Evolutionary conservation across 1,284 basidiomycete genomes (phyloP).

Genomic region (Dichomitus squalens): DNA sequence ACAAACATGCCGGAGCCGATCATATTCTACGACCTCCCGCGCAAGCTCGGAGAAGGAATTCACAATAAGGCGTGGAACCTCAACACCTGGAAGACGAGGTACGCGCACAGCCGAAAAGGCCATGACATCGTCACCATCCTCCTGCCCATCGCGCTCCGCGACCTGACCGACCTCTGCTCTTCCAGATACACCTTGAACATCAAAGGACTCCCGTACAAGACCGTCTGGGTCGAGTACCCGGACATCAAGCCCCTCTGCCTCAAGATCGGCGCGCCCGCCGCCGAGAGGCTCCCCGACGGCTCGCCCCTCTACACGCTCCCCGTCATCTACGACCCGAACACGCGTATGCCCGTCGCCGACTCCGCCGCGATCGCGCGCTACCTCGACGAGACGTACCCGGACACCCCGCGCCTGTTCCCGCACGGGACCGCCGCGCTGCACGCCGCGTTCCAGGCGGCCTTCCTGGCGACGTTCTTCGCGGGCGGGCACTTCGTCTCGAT

Average conservation of each 20-base stretch:
- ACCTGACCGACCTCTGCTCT: no score
- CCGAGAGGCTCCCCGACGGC: slow-evolving; percentile 19
- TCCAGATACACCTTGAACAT: slow-evolving; percentile 24
- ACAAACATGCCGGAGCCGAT: slow-evolving; percentile 15
- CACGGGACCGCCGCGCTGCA: slow-evolving; percentile 29
- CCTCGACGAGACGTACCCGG: slow-evolving; percentile 35
- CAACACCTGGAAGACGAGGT: slow-evolving; percentile 36
- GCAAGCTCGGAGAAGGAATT: slow-evolving; percentile 6
- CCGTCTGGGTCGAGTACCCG: slow-evolving; percentile 33
- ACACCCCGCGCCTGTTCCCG: slow-evolving; percentile 23
- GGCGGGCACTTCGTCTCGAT: slow-evolving; percentile 3
- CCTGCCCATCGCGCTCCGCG: no score
- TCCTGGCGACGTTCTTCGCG: not conserved
- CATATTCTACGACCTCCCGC: slow-evolving; percentile 34
- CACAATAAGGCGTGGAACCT: slow-evolving; percentile 34
- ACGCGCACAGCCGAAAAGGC: no score
- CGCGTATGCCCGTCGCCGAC: slow-evolving; percentile 28
- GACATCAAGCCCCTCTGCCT: slow-evolving; percentile 31
- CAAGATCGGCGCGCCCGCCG: slow-evolving; percentile 28
- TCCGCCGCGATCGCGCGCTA: slow-evolving; percentile 34
- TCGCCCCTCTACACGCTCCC: slow-evolving; percentile 27
- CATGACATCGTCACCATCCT: no score
- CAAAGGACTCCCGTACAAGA: slow-evolving; percentile 29
- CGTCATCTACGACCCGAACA: slow-evolving; percentile 31
- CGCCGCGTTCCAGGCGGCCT: slow-evolving; percentile 24